Evolutionary conservation across 106 monocot species (phyloP).

Genomic region (Agapanthus africanus): DNA sequence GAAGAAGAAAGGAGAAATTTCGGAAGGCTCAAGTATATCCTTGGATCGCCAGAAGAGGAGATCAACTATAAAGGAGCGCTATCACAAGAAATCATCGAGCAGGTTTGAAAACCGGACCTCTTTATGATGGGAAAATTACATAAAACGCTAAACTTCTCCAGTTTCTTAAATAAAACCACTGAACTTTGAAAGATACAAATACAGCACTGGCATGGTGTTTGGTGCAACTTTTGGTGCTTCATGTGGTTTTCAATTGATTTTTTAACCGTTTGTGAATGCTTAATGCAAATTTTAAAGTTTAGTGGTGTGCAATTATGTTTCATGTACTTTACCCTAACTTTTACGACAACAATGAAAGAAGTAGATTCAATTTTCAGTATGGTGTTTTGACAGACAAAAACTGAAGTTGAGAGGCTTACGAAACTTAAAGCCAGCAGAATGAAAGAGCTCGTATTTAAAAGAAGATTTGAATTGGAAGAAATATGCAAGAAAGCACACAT

Average conservation of each 20-base stretch:
- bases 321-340: no score
- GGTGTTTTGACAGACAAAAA: constrained; percentile 35
- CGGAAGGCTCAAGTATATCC: constrained; percentile 38
- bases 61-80: constrained; percentile 43
- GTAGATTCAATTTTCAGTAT: background rate
- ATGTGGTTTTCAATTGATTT: no score
- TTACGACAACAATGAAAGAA: background rate
- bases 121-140: no score
- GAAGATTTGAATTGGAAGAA: constrained; percentile 79
- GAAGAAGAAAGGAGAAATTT: constrained; percentile 56
- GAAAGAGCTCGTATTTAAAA: constrained; percentile 79
- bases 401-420: constrained; percentile 72
- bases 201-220: no score
- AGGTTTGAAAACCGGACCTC: constrained; percentile 36
- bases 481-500: constrained; percentile 74
- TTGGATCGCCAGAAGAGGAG: constrained; percentile 37
- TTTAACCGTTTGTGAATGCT: no score
- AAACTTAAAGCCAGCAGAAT: constrained; percentile 84
- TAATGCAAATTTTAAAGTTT: no score
- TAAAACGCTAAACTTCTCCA: no score
- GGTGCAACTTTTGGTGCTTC: no score
- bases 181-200: no score
- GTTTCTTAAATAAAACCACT: no score
- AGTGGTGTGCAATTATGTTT: no score
- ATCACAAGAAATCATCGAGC: constrained; percentile 53